Conservation (phyloP, 305 asterid genomes). For the Fraxinus floribunda region DNA sequence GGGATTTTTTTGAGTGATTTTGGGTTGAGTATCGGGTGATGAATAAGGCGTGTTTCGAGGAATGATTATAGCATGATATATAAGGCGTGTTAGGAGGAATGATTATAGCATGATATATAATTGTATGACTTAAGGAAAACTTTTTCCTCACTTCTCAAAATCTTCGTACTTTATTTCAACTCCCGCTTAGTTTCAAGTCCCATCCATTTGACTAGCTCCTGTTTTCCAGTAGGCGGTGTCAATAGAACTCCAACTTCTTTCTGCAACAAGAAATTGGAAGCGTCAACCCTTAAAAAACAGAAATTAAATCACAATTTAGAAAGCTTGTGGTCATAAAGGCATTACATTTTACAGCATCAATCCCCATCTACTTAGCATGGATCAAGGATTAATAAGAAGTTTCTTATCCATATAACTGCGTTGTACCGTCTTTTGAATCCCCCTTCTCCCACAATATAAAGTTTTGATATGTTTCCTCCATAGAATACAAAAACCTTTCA, state of each 20-base stretch:
- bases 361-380: not conserved
- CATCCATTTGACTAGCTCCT: conserved; percentile 64
- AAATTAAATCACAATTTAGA: not conserved
- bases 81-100: too few species aligned
- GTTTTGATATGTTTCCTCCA: not conserved
- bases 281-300: not conserved
- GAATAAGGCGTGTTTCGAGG: too few species aligned
- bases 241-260: conserved; percentile 71
- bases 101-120: too few species aligned
- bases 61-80: too few species aligned
- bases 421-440: not conserved
- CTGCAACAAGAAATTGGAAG: conserved; percentile 41
- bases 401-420: not conserved
- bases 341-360: not conserved
- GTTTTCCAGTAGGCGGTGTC: conserved; percentile 78
- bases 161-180: conserved; percentile 48
- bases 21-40: too few species aligned
- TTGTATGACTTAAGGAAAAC: not conserved
- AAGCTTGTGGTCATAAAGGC: not conserved
- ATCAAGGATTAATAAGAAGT: not conserved
- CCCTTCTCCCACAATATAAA: not conserved
- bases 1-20: too few species aligned
- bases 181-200: conserved; percentile 73
- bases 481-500: not conserved
- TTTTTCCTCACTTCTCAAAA: conserved; percentile 43